Base-by-base conservation (phyloP, 208 protist species). In the Trypanosoma caninum region DNA sequence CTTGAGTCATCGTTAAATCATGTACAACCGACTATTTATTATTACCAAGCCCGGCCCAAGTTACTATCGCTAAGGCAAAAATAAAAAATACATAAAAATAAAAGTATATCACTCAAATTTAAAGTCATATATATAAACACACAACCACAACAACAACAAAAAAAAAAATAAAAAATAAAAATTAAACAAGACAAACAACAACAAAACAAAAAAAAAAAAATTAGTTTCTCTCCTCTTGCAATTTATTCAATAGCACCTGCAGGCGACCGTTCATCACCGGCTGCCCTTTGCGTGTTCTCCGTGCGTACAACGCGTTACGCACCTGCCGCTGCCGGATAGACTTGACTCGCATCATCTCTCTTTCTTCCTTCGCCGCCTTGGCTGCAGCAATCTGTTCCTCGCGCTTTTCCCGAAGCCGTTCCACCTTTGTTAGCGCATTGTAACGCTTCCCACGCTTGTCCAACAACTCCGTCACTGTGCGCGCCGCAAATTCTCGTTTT, bases 401-500 rank as follows among this genome's bases (percentile, higher is more conserved):
- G 7, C 76, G 70, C 59, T 84, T 77, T 30, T 78, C 69, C 56
- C 71, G 68, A 4, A 82, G 37, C 44, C 81, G 59, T 45, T 90
- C 82, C 10, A 82, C 64, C 22, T 76, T 79, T 22, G 76, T 81
- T 7, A 91, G 48, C 2, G 86, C 85, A 51, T 54, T 85, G 65
- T 74, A 66, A 41, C 74, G 72, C 55, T 87, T 88, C 27, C 84
- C 56, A 25, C 66, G 38, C 70, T 86, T 92, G 10, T 80, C 60
- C 33, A 91, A 47, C 0, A 88, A 11, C 44, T 95, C 80, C 3
- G 55, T 82, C 25, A 93, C 76, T 0, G 82, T 93, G 18, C 79
- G 81, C 34, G 84, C 80, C 22, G 89, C 78, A 33, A 80, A 91
- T 56, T 95, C 93, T 22, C 84, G 81, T 68, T 95, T 95, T 54